Conservation (phyloP, 176 grass and related monocot species). For the Paspalum vaginatum region DNA sequence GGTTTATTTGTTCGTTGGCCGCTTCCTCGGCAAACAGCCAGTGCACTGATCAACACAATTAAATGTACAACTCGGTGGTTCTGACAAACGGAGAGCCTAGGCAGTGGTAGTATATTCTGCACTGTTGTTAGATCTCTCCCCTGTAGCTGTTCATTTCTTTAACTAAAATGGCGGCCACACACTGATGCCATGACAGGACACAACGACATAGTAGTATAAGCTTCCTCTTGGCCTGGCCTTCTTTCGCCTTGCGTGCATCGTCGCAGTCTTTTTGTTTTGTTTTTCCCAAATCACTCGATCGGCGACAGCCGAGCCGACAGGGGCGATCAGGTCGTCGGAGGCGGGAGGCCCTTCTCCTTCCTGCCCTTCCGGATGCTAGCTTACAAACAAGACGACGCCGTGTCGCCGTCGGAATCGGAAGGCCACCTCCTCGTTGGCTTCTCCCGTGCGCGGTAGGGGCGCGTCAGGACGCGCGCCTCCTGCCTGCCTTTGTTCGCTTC, state of each 20-base stretch:
- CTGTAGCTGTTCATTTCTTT: no score
- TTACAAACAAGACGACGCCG: slow-evolving; percentile 16
- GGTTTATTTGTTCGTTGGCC: background rate
- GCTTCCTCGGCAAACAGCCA: background rate
- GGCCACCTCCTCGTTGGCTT: background rate
- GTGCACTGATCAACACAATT: background rate
- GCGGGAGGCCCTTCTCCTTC: no score
- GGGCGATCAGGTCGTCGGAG: no score
- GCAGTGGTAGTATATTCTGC: no score
- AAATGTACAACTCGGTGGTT: background rate
- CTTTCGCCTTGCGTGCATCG: no score
- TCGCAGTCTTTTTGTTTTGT: background rate
- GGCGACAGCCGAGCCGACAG: no score
- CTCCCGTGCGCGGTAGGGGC: slow-evolving; percentile 14
- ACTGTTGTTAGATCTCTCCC: no score
- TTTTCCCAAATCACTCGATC: background rate
- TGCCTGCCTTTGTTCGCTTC: background rate
- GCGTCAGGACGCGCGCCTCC: background rate
- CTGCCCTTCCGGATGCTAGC: no score
- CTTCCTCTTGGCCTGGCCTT: background rate
- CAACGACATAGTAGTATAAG: no score
- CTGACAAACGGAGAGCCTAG: background rate
- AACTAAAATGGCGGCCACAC: no score
- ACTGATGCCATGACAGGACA: no score
- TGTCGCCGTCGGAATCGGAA: background rate